Base-by-base conservation (phyloP, 2,329 filamentous ascomycete species). In the Aspergillus aculeatinus region DNA sequence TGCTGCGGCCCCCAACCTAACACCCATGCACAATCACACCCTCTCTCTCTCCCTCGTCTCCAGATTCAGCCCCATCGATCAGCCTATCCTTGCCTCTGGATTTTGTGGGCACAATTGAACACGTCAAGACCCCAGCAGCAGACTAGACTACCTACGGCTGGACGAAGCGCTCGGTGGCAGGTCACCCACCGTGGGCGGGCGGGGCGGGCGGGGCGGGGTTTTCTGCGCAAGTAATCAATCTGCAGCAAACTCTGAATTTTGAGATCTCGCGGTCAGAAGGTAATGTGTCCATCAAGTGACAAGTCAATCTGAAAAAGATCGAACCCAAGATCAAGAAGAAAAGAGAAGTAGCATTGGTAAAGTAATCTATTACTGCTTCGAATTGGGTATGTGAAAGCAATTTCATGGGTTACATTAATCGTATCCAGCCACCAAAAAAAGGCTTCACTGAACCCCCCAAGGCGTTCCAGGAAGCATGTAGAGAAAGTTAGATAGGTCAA, bases 381-480 rank as follows among this genome's bases (percentile, higher is more conserved):
- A 53, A 53, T 58, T 44, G 58, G 57, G 50, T 59, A 61, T 61
- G 57, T 60, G 60, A 55, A 60, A 65, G 59, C 63, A 35, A 51
- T 67, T 65, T 66, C 65, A 67, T 67, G 64, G 64, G 61, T 68
- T 68, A 68, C 67, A 67, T 68, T 67, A 65, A 63, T 68, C 67
- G 63, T 67, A 67, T 65, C 59, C 60, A 67, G 65, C 64, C 60
- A 64, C 65, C 64, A 63, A 66, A 35, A 66, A 35, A 35, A 52
- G 61, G 65, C 63, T 66, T 65, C 66, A 63, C 65, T 58, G 21
- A 62, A 67, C 65, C 63, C 66, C 63, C 65, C 62, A 60, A 66
- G 66, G 66, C 63, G 61, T 63, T 61, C 63, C 62, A 55, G 62
- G 55, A 64, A 63, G 60, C 64, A 62, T 52, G 25, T 47, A 52